phyloP scores from a whole-genome alignment of 345 rosid species.

The Clausena lansium region DNA sequence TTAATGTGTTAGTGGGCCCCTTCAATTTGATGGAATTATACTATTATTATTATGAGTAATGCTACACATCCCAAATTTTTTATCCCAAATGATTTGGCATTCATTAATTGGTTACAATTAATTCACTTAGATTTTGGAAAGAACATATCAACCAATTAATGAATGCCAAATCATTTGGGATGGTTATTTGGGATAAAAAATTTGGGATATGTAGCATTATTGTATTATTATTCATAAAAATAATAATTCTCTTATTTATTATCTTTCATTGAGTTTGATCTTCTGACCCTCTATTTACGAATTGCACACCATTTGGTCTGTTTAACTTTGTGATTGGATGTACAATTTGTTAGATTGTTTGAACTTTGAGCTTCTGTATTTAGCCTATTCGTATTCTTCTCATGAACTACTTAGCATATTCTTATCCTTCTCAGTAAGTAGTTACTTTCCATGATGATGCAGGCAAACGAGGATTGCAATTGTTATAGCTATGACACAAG shows the following conservation, averaged over 20 bases:
- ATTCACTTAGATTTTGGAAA: no score
- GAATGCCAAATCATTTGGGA: no score
- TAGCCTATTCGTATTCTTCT: not conserved
- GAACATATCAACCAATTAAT: no score
- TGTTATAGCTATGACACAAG: slow-evolving; percentile 92
- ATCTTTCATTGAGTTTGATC: not conserved
- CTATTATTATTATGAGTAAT: not conserved
- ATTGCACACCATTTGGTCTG: not conserved
- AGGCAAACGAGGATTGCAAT: slow-evolving; percentile 97
- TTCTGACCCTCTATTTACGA: not conserved
- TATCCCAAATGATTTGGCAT: no score
- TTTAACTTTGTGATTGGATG: not conserved
- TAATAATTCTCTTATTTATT: not conserved
- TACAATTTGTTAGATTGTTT: slow-evolving; percentile 1
- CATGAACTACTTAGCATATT: not conserved
- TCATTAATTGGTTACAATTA: no score
- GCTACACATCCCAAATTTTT: no score
- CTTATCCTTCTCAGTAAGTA: not conserved
- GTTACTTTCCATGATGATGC: slow-evolving; percentile 27
- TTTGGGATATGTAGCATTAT: no score
- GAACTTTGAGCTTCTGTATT: not conserved
- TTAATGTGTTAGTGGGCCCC: not conserved
- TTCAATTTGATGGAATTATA: not conserved
- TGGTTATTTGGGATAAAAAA: no score
- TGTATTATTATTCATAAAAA: not conserved